A percentile compares a stretch with the other conserved stretches of the same genome.
Evolutionary conservation across 2,329 filamentous ascomycete genomes (phyloP).

Genomic region (Scedosporium apiospermum): DNA sequence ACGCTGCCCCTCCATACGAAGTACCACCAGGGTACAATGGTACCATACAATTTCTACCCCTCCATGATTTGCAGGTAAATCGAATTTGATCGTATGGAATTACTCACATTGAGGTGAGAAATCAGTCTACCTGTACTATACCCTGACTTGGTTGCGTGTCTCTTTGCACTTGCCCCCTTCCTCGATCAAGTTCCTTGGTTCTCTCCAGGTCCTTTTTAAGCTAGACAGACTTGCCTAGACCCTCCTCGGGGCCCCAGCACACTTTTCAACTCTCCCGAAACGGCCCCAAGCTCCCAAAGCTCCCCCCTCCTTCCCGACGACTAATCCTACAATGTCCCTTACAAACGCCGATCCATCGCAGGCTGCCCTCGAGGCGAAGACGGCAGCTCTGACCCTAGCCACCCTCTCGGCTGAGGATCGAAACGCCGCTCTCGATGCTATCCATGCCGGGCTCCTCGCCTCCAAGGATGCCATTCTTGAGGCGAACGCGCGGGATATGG

Average conservation of each 20-base stretch:
- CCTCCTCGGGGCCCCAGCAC: not conserved
- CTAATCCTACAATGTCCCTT: constrained; percentile 61
- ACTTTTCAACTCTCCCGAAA: not conserved
- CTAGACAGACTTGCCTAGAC: not conserved
- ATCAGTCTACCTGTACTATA: no score
- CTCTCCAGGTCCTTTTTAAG: not conserved
- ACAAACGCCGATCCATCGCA: constrained; percentile 74
- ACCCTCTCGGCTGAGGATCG: constrained; percentile 66
- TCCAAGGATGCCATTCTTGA: constrained; percentile 69
- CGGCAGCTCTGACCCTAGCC: constrained; percentile 73
- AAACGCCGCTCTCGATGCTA: constrained; percentile 75
- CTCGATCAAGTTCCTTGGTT: no score
- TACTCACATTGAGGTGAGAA: no score
- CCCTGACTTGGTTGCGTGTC: no score
- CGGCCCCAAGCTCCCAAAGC: not conserved
- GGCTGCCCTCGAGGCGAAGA: constrained; percentile 68
- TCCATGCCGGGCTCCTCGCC: constrained; percentile 65
- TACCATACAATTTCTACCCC: no score
- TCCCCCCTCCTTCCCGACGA: not conserved
- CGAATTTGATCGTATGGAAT: no score
- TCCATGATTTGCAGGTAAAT: no score
- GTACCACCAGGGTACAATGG: no score
- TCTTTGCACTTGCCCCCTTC: no score
- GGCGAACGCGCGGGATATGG: constrained; percentile 79
- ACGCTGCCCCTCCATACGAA: no score